These are phyloP conservation scores for Fusarium goolgardi DNA, from an alignment of 2,329 filamentous ascomycete genomes.

Conservation along the genomic window DNA sequence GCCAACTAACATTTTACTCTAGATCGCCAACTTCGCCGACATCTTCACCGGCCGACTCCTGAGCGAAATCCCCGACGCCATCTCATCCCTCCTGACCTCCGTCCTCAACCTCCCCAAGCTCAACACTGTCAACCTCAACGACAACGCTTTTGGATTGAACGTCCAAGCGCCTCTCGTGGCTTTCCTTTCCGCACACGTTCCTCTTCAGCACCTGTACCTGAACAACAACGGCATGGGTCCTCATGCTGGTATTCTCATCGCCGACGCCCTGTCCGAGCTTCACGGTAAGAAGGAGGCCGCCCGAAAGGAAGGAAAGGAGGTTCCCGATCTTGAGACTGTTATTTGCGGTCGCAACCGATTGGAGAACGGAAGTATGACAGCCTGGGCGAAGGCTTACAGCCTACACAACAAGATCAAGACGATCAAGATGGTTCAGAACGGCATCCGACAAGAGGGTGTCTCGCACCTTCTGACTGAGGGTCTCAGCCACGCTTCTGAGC, in stretches of 20 bases:
- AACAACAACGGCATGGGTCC: conserved; percentile 99
- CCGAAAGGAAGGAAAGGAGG: conserved; percentile 74
- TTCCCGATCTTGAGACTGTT: conserved; percentile 92
- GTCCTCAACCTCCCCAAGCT: conserved; percentile 88
- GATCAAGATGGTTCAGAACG: conserved; percentile 98
- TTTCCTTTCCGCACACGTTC: conserved; percentile 88
- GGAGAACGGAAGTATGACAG: conserved; percentile 95
- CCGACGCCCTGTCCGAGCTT: conserved; percentile 85
- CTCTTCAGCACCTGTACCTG: conserved; percentile 92
- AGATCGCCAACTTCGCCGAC: conserved; percentile 91
- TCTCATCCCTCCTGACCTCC: conserved; percentile 85
- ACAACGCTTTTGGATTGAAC: conserved; percentile 98
- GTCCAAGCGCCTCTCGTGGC: conserved; percentile 92
- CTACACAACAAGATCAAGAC: conserved; percentile 84
- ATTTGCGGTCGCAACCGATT: conserved; percentile 96
- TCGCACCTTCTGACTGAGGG: conserved; percentile 82
- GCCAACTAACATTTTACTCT: conserved; percentile 19
- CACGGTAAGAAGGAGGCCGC: conserved; percentile 86
- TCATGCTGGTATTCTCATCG: conserved; percentile 87
- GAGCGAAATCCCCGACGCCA: conserved; percentile 90
- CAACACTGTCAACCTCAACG: conserved; percentile 92
- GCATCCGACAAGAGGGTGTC: conserved; percentile 94
- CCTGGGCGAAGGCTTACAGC: conserved; percentile 89
- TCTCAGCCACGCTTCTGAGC: conserved; percentile 73
- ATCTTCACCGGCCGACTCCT: conserved; percentile 97